A percentile compares a stretch with the other conserved stretches of the same genome.
phyloP scores from a whole-genome alignment of 2,329 filamentous ascomycete species.

The Xylariaceae sp. region DNA sequence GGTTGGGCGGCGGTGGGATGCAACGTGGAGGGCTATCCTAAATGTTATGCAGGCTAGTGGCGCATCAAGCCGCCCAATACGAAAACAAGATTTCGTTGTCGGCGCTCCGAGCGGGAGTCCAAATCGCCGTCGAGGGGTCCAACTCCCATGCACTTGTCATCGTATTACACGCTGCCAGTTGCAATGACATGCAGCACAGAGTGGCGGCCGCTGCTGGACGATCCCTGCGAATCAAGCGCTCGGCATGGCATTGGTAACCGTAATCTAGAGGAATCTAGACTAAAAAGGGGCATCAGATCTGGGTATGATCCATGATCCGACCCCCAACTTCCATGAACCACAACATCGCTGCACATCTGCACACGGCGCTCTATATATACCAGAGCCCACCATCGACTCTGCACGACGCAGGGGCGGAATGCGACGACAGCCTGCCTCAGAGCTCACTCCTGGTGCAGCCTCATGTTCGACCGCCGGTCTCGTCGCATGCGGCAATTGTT shows the following conservation, averaged over 20 bases:
- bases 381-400: neutral
- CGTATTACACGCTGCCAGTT: conserved; percentile 18
- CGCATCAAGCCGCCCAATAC: conserved; percentile 27
- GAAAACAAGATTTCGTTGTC: conserved; percentile 30
- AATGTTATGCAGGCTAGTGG: conserved; percentile 15
- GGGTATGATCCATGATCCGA: neutral
- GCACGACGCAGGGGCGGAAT: neutral
- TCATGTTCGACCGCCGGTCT: no score
- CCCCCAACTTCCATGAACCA: neutral
- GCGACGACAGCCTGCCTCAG: neutral
- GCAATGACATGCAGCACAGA: conserved; percentile 12
- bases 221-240: conserved; percentile 7
- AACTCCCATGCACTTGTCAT: conserved; percentile 19
- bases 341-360: neutral
- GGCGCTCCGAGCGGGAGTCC: neutral
- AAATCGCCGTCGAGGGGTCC: conserved; percentile 7
- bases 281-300: neutral
- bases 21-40: conserved; percentile 6
- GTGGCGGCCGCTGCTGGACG: conserved; percentile 9
- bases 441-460: neutral
- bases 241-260: no score
- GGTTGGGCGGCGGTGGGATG: conserved; percentile 11
- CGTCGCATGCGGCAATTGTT: neutral
- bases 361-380: neutral
- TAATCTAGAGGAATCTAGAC: no score